Percentiles rank a stretch among this genome's conserved stretches.
Evolutionary conservation across 1,284 basidiomycete genomes (phyloP).

Genomic region (Apiotrichum porosum): DNA sequence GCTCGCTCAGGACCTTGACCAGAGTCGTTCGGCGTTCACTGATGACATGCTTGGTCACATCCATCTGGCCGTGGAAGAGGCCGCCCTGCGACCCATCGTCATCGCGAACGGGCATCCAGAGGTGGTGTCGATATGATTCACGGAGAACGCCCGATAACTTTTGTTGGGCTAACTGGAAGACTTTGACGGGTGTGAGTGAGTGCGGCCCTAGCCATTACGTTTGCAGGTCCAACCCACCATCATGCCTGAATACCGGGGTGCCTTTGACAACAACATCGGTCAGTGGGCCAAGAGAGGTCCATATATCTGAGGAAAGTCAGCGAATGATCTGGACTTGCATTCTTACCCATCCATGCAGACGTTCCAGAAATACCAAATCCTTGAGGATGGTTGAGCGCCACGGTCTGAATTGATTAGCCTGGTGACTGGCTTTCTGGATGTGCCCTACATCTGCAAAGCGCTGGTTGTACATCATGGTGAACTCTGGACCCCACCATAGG

Average conservation of each 20-base stretch:
- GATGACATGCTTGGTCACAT: constrained; percentile 34
- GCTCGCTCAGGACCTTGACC: constrained; percentile 40
- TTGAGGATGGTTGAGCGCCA: constrained; percentile 35
- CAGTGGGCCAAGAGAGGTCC: constrained; percentile 38
- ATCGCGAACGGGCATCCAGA: constrained; percentile 41
- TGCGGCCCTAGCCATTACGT: too few species aligned
- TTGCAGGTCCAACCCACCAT: too few species aligned
- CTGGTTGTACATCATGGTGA: constrained; percentile 45
- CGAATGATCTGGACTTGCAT: neutral
- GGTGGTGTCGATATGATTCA: constrained; percentile 33
- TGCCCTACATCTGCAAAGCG: constrained; percentile 30
- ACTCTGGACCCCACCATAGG: constrained; percentile 45
- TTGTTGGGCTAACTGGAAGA: too few species aligned
- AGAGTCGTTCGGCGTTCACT: constrained; percentile 27
- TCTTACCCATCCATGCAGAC: constrained; percentile 37
- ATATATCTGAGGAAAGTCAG: constrained; percentile 28
- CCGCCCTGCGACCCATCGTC: constrained; percentile 36
- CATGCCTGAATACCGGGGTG: constrained; percentile 39
- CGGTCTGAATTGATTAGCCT: neutral
- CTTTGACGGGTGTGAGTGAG: too few species aligned
- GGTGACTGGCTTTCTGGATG: neutral
- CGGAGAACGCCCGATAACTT: too few species aligned
- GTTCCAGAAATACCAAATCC: constrained; percentile 42
- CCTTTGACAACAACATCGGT: constrained; percentile 39
- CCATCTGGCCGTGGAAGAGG: constrained; percentile 40